These are phyloP conservation scores for Achaetomiella virescens DNA, from an alignment of 495 filamentous ascomycete species.

Conservation along the genomic window DNA sequence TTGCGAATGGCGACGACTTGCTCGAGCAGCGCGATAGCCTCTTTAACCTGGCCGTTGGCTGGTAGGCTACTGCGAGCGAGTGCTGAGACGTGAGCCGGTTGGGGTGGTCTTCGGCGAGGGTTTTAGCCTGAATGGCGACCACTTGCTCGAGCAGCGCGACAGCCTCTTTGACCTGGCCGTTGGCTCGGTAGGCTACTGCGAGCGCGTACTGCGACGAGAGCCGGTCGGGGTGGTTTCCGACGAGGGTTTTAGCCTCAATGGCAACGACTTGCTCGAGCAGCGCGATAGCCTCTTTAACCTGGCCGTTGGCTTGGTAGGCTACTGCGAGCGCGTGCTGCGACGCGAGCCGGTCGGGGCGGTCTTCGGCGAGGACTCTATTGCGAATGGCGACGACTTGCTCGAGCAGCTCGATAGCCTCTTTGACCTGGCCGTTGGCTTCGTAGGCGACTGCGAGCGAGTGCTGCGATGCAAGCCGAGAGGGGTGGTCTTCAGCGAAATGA, in stretches of 20 bases:
- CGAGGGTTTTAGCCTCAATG: background rate
- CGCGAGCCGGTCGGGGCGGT: conserved; percentile 23
- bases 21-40: no score
- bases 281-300: conserved; percentile 10
- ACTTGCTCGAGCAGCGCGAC: conserved; percentile 6
- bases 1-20: no score
- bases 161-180: conserved; percentile 4
- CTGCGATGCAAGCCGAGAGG: conserved; percentile 25
- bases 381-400: conserved; percentile 32
- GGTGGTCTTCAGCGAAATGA: conserved; percentile 26
- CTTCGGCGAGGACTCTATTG: conserved; percentile 14
- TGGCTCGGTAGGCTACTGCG: background rate
- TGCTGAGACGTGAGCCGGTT: conserved; percentile 26
- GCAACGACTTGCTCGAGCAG: conserved; percentile 5
- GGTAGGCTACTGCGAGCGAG: background rate
- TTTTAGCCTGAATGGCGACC: background rate
- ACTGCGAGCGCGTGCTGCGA: conserved; percentile 32
- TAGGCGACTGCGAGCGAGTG: conserved; percentile 26
- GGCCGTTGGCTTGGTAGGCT: conserved; percentile 12
- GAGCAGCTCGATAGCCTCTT: conserved; percentile 31
- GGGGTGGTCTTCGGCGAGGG: conserved; percentile 21
- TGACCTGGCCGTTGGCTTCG: background rate
- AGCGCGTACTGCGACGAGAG: conserved; percentile 7
- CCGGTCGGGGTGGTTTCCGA: conserved; percentile 7
- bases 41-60: no score